Evolutionary conservation across 768 basidiomycete species (phyloP), one percentile per base, ranked within the genome.

Genomic region (Phanerochaete carnosa): DNA sequence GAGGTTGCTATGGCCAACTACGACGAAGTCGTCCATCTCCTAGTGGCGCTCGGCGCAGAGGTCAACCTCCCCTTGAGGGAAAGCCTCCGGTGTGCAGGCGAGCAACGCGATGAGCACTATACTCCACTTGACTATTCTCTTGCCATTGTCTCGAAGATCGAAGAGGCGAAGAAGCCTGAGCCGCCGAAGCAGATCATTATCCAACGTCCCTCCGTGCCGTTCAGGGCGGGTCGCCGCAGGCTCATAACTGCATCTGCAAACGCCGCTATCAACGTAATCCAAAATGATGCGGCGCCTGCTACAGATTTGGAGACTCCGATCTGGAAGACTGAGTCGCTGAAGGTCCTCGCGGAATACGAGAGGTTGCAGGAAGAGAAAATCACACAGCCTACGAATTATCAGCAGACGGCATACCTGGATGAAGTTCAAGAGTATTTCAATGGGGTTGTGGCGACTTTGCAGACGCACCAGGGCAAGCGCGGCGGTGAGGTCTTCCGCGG

Each of bases 401-500:
- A 61, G n/a, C 50, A 28, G 52, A 39, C 55, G n/a, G 45, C 45
- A 13, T 71, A 68, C 62, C 69, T 77, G n/a, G 28, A 65, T 13
- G 76, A 78, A 51, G 65, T 76, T 9, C 70, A 77, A 59, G 63
- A 59, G 16, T 49, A 43, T 19, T 29, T 32, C 15, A 12, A 32
- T 16, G 50, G 74, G 2, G 73, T 80, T 13, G 58, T 65, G 7
- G 68, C 72, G 29, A 49, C 74, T 3, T 74, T 80, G 9, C 56
- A 66, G 7, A 68, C 72, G 9, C 67, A 70, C 45, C 73, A 72
- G 1, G 80, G 80, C 19, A 80, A 80, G 62, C 69, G 75, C 0
- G 81, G 79, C 78, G 67, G 68, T 5, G 79, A 78, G 32, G 54
- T 80, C 23, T 75, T 75, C 58, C 73, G 78, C 45, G 61, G 67